Evolutionary conservation across 768 basidiomycete species (phyloP).

Genomic region (Kwoniella botswanensis): DNA sequence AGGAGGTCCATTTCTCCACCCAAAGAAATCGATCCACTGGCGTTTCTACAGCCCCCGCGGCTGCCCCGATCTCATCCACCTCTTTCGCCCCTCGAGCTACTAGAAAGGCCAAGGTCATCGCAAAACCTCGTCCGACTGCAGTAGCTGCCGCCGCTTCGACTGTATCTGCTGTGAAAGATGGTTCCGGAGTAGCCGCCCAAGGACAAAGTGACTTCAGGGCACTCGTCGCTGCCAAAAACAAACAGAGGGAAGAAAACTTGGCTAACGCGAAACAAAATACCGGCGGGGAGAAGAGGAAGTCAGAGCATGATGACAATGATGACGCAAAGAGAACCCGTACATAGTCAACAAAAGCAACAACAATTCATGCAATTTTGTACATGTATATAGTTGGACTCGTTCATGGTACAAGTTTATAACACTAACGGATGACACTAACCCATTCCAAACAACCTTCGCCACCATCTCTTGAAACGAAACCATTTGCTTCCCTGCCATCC

Average conservation of each 20-base stretch:
- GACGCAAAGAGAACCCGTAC: constrained; percentile 19
- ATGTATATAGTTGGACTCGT: too few relatives aligned
- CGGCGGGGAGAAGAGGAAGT: constrained; percentile 28
- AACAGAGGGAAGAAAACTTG: constrained; percentile 42
- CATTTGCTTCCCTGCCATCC: constrained; percentile 81
- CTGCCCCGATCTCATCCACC: constrained; percentile 7
- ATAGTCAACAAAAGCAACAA: constrained; percentile 1
- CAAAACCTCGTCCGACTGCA: constrained; percentile 64
- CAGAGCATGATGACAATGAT: constrained; percentile 27
- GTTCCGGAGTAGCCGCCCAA: constrained; percentile 7
- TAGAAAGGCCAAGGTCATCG: constrained; percentile 35
- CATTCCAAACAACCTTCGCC: constrained; percentile 72
- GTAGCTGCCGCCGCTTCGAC: constrained; percentile 54
- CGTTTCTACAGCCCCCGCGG: background rate
- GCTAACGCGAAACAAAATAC: constrained; percentile 1
- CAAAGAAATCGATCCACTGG: constrained; percentile 15
- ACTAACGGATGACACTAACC: constrained; percentile 1
- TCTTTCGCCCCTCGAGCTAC: constrained; percentile 42
- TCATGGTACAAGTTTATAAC: too few relatives aligned
- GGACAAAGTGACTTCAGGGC: constrained; percentile 85
- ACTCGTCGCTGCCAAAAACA: constrained; percentile 64
- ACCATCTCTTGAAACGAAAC: constrained; percentile 79
- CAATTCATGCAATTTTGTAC: constrained; percentile 16
- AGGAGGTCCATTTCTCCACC: constrained; percentile 63
- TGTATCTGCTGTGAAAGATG: background rate